phyloP scores from a whole-genome alignment of 129 eudicot genomes.

The Solidago caesia region DNA sequence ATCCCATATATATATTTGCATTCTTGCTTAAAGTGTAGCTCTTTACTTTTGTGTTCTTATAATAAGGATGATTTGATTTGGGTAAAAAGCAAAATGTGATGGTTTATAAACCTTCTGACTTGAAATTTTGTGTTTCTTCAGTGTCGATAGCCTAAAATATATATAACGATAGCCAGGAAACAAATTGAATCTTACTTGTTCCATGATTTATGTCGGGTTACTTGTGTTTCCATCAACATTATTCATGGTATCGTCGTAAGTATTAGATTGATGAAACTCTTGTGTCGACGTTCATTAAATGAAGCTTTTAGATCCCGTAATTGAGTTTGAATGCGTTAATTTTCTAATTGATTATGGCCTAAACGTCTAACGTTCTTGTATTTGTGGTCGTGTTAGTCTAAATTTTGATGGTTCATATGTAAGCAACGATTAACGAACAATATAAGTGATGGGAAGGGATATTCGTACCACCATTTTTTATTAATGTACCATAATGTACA shows the following conservation, averaged over 20 bases:
- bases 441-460: too few relatives aligned
- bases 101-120: not conserved
- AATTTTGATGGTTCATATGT: not conserved
- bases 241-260: not conserved
- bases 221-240: not conserved
- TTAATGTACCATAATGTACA: too few relatives aligned
- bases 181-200: slow-evolving; percentile 3
- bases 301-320: not conserved
- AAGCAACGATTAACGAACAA: too few relatives aligned
- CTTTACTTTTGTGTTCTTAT: not conserved
- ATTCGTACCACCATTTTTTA: too few relatives aligned
- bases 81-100: slow-evolving; percentile 9
- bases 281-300: not conserved
- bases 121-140: not conserved
- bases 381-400: not conserved
- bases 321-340: not conserved
- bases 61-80: slow-evolving; percentile 15
- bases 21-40: not conserved
- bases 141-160: not conserved
- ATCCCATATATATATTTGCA: slow-evolving; percentile 16
- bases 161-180: not conserved
- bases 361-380: not conserved
- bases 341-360: not conserved
- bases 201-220: not conserved
- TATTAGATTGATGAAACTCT: not conserved